These are phyloP conservation scores for Thelephora terrestris DNA, from an alignment of 1,284 basidiomycete genomes.

Conservation along the genomic window DNA sequence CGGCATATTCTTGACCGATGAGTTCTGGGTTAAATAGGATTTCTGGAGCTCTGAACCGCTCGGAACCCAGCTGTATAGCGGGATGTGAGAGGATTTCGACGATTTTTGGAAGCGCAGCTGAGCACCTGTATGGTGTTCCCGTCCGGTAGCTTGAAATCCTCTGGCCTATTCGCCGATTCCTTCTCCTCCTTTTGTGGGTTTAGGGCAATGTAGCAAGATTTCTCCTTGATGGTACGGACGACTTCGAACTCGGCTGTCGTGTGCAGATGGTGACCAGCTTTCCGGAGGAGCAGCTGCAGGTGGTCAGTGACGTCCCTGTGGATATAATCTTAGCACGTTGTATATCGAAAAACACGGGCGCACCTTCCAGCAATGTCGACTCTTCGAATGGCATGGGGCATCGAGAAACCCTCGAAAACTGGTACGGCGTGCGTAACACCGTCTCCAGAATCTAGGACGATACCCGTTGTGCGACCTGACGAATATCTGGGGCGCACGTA, in stretches of 20 bases:
- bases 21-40: conserved; percentile 98
- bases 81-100: conserved; percentile 5
- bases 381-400: conserved; percentile 95
- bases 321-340: not conserved
- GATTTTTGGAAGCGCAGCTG: conserved; percentile 7
- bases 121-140: conserved; percentile 86
- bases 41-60: conserved; percentile 95
- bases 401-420: conserved; percentile 98
- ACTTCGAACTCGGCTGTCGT: conserved; percentile 97
- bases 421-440: conserved; percentile 99
- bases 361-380: conserved; percentile 94
- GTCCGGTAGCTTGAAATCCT: conserved; percentile 93
- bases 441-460: conserved; percentile 97
- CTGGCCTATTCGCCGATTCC: conserved; percentile 64
- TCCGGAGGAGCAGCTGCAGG: conserved; percentile 88
- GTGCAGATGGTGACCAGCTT: conserved; percentile 90
- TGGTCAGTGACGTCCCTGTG: conserved; percentile 92
- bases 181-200: conserved; percentile 95
- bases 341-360: conserved; percentile 15
- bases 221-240: conserved; percentile 96
- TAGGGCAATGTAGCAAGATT: conserved; percentile 90
- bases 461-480: conserved; percentile 97
- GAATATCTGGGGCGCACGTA: conserved; percentile 65
- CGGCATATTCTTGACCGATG: conserved; percentile 92
- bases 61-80: conserved; percentile 68